phyloP scores from a whole-genome alignment of 1,284 basidiomycete genomes.

The Trichosporon faecale region DNA sequence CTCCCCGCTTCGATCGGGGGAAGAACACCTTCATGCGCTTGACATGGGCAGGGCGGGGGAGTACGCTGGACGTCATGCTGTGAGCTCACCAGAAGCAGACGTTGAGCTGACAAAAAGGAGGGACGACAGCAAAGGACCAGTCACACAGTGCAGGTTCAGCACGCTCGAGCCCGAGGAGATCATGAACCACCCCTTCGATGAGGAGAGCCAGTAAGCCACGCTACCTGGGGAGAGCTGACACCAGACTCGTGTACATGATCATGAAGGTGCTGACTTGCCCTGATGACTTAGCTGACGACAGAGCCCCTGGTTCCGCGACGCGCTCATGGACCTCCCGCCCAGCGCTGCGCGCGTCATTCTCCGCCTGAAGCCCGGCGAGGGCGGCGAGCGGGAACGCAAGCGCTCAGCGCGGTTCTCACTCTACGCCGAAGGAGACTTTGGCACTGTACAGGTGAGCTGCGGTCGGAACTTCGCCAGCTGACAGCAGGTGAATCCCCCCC shows the following conservation, averaged over 20 bases:
- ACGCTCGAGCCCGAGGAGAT: slow-evolving; percentile 80
- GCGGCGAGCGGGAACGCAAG: slow-evolving; percentile 13
- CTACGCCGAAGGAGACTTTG: slow-evolving; percentile 72
- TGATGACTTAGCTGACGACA: slow-evolving; percentile 39
- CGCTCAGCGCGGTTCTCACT: slow-evolving; percentile 64
- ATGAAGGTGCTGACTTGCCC: slow-evolving; percentile 62
- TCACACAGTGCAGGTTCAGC: slow-evolving; percentile 80
- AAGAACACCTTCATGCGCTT: slow-evolving; percentile 72
- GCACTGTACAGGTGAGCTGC: slow-evolving; percentile 68
- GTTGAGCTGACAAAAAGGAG: slow-evolving; percentile 57
- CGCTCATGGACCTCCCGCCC: slow-evolving; percentile 81
- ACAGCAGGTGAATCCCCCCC: not conserved
- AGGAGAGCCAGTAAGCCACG: slow-evolving; percentile 60
- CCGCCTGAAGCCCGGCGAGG: slow-evolving; percentile 58
- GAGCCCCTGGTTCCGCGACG: slow-evolving; percentile 89
- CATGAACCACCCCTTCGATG: slow-evolving; percentile 74
- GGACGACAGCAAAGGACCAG: slow-evolving; percentile 77
- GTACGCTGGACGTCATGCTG: slow-evolving; percentile 76
- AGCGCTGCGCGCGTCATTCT: slow-evolving; percentile 78
- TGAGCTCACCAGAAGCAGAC: slow-evolving; percentile 53
- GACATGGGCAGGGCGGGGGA: slow-evolving; percentile 72
- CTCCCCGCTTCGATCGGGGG: slow-evolving; percentile 30
- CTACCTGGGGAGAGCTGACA: slow-evolving; percentile 4
- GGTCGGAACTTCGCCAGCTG: not conserved
- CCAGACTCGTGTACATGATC: slow-evolving; percentile 73